These are phyloP conservation scores for Globisporangium cystogenes DNA, from an alignment of 352 stramenopile species.

Conservation along the genomic window DNA sequence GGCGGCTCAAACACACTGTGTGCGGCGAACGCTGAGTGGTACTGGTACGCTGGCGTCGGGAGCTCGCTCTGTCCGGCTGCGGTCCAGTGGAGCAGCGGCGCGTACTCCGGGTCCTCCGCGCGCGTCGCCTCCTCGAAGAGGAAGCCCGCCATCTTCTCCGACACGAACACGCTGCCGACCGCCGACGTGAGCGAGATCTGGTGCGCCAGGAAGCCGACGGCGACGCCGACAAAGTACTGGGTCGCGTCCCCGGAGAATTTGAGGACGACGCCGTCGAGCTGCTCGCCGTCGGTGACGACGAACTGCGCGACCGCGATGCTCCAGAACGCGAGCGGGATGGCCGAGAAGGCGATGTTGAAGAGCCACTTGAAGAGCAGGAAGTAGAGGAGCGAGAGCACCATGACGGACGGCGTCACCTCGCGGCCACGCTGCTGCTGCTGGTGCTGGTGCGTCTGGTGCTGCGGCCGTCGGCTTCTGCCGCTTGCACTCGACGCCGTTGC, in stretches of 20 bases:
- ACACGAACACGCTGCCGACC: constrained; percentile 33
- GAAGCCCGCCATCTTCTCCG: constrained; percentile 31
- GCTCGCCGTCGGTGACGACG: constrained; percentile 14
- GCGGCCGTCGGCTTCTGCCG: neutral
- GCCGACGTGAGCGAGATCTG: constrained; percentile 47
- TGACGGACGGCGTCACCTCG: constrained; percentile 53
- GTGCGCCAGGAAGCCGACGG: constrained; percentile 57
- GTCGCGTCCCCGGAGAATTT: constrained; percentile 11
- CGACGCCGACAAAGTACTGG: constrained; percentile 36
- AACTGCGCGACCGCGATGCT: constrained; percentile 33
- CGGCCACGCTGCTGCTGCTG: constrained; percentile 15
- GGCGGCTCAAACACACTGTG: constrained; percentile 9
- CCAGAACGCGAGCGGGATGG: constrained; percentile 44
- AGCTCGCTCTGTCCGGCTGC: constrained; percentile 11
- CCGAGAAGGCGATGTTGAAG: constrained; percentile 50
- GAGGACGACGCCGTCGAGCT: neutral
- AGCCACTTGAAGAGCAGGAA: constrained; percentile 67
- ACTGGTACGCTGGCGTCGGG: constrained; percentile 12
- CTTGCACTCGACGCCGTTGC: neutral
- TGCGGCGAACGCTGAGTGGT: constrained; percentile 7
- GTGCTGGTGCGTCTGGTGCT: too few species aligned
- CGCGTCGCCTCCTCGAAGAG: constrained; percentile 27
- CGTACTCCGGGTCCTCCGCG: constrained; percentile 12
- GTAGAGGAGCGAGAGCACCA: constrained; percentile 62
- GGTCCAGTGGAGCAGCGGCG: constrained; percentile 20